These are phyloP conservation scores for Curvularia sp. DNA, from an alignment of 2,329 filamentous ascomycete species.

Conservation along the genomic window DNA sequence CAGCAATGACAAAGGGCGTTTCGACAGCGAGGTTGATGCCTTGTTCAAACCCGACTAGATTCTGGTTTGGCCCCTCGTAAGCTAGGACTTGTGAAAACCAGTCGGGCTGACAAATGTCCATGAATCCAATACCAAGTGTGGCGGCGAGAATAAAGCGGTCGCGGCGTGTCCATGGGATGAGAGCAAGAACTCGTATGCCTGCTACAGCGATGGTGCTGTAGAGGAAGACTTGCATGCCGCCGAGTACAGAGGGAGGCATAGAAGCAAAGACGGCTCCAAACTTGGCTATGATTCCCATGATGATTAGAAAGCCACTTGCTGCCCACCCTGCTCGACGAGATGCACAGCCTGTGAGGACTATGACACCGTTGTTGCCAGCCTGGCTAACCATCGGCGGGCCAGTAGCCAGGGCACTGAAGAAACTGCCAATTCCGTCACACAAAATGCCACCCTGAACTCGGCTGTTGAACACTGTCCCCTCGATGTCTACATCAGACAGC, in stretches of 20 bases:
- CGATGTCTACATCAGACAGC: conserved; percentile 35
- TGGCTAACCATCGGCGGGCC: conserved; percentile 40
- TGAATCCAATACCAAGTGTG: conserved; percentile 37
- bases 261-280: conserved; percentile 40
- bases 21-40: conserved; percentile 52
- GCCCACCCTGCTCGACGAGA: conserved; percentile 39
- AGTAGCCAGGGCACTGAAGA: conserved; percentile 37
- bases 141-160: conserved; percentile 40
- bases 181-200: conserved; percentile 36
- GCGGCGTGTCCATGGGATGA: conserved; percentile 37
- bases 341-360: conserved; percentile 37
- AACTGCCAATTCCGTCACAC: conserved; percentile 38
- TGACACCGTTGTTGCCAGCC: conserved; percentile 41
- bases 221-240: conserved; percentile 54
- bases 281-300: conserved; percentile 40
- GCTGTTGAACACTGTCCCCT: conserved; percentile 38
- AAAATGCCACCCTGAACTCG: conserved; percentile 38
- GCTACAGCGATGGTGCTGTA: conserved; percentile 40
- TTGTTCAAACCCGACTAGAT: conserved; percentile 52
- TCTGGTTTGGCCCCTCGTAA: conserved; percentile 48
- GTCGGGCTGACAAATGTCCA: conserved; percentile 51
- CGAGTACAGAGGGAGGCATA: conserved; percentile 51
- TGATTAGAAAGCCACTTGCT: conserved; percentile 35
- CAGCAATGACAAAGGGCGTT: conserved; percentile 54
- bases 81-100: conserved; percentile 52